phyloP scores from a whole-genome alignment of 768 basidiomycete genomes.

The Agaricus blazei region DNA sequence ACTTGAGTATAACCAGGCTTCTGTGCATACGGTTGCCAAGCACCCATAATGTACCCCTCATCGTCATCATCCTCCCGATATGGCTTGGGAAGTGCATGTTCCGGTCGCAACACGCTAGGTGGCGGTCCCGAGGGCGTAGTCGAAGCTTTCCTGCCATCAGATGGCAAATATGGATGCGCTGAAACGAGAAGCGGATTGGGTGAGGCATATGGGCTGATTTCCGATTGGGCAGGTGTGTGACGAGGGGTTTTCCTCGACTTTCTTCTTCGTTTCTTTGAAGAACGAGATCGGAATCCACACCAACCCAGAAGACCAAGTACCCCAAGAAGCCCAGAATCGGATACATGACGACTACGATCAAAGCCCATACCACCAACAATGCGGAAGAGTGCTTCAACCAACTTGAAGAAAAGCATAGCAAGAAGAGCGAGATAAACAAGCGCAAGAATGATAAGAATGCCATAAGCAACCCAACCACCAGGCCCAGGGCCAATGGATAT shows the following conservation, averaged over 20 bases:
- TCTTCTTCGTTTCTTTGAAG: conserved; percentile 16
- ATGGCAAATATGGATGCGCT: conserved; percentile 11
- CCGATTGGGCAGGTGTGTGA: conserved; percentile 14
- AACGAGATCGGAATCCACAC: conserved; percentile 34
- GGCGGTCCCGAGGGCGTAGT: conserved; percentile 51
- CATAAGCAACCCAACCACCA: conserved; percentile 91
- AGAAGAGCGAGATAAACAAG: conserved; percentile 82
- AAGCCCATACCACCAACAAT: conserved; percentile 76
- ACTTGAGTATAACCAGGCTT: conserved; percentile 42
- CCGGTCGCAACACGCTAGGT: conserved; percentile 71
- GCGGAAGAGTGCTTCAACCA: conserved; percentile 79
- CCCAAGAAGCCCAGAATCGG: conserved; percentile 86
- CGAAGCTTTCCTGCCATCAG: conserved; percentile 43
- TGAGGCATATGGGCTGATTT: conserved; percentile 47
- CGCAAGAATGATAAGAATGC: conserved; percentile 77
- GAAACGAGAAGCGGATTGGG: conserved; percentile 23
- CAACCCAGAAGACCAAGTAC: conserved; percentile 72
- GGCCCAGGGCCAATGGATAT: conserved; percentile 79
- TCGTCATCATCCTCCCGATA: conserved; percentile 79
- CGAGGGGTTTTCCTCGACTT: conserved; percentile 8
- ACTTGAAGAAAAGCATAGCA: conserved; percentile 79
- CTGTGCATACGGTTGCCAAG: conserved; percentile 72
- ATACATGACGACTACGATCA: conserved; percentile 72
- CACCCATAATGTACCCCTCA: conserved; percentile 89
- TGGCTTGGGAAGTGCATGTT: conserved; percentile 63